phyloP scores from a whole-genome alignment of 2,329 filamentous ascomycete genomes.

The Emergomyces pasteurianus region DNA sequence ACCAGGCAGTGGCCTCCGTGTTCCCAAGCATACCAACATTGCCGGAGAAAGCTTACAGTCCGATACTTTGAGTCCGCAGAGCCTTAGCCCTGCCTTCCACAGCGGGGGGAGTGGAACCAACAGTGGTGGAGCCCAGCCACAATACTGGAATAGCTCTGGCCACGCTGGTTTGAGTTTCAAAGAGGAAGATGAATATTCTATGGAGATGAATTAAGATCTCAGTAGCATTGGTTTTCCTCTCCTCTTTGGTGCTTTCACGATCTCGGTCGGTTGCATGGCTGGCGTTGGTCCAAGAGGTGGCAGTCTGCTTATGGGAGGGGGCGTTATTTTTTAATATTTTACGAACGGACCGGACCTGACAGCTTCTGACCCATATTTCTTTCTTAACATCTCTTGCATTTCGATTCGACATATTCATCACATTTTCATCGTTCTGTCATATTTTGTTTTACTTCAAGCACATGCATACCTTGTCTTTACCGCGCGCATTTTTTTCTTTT shows the following conservation, averaged over 20 bases:
- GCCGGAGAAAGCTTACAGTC: conserved; percentile 59
- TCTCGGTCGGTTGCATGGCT: conserved; percentile 1
- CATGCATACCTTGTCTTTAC: neutral
- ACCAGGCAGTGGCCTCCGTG: conserved; percentile 72
- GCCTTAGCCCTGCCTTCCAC: conserved; percentile 57
- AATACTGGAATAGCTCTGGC: conserved; percentile 41
- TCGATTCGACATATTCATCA: neutral
- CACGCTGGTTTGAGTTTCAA: conserved; percentile 63
- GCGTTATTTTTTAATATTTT: neutral
- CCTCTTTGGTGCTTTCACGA: neutral
- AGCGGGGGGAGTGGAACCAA: conserved; percentile 56
- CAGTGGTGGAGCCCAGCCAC: conserved; percentile 36
- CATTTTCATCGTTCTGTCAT: neutral
- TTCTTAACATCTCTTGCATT: neutral
- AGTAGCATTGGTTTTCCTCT: neutral
- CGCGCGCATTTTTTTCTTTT: neutral
- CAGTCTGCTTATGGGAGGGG: neutral
- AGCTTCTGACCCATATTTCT: neutral
- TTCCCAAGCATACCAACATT: conserved; percentile 86
- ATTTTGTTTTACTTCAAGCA: neutral
- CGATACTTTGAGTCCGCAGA: conserved; percentile 43
- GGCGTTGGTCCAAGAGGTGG: conserved; percentile 4
- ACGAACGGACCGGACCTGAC: neutral
- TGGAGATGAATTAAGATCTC: conserved; percentile 48
- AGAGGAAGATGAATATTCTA: conserved; percentile 86